A percentile compares a stretch with the other conserved stretches of the same genome.
Conservation (phyloP, 2,329 filamentous ascomycete species). For the Ophiostoma himal-ulmi region DNA sequence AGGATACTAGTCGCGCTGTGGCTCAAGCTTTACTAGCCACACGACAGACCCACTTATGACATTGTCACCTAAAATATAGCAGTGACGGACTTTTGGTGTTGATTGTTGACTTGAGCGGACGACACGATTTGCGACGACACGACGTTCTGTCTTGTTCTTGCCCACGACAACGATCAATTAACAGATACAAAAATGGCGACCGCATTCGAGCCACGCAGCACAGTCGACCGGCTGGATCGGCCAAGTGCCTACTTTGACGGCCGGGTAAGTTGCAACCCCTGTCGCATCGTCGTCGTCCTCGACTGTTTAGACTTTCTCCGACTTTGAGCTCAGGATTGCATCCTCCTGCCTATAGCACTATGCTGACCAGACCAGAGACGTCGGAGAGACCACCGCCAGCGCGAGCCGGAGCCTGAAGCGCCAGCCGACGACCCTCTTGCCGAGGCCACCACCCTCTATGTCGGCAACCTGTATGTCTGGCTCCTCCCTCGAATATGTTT, state of each 20-base stretch:
- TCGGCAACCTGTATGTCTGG: constrained; percentile 76
- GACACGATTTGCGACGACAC: constrained; percentile 4
- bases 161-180: not conserved
- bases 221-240: constrained; percentile 86
- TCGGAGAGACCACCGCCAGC: constrained; percentile 52
- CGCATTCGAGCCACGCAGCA: constrained; percentile 47
- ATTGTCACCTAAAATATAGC: constrained; percentile 9
- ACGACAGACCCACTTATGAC: constrained; percentile 7
- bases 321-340: constrained; percentile 14
- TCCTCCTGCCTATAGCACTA: constrained; percentile 21
- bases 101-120: not conserved
- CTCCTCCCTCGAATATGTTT: not conserved
- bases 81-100: not conserved
- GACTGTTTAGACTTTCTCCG: not conserved
- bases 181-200: constrained; percentile 20
- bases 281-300: constrained; percentile 2
- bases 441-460: constrained; percentile 90
- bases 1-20: constrained; percentile 17
- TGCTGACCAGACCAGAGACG: constrained; percentile 46
- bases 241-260: constrained; percentile 89
- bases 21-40: constrained; percentile 24
- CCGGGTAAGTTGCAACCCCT: constrained; percentile 54
- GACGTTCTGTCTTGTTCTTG: not conserved
- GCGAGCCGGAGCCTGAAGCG: constrained; percentile 52
- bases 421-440: constrained; percentile 73